phyloP scores from a whole-genome alignment of 208 protist species.

The Herpetomonas muscarum region DNA sequence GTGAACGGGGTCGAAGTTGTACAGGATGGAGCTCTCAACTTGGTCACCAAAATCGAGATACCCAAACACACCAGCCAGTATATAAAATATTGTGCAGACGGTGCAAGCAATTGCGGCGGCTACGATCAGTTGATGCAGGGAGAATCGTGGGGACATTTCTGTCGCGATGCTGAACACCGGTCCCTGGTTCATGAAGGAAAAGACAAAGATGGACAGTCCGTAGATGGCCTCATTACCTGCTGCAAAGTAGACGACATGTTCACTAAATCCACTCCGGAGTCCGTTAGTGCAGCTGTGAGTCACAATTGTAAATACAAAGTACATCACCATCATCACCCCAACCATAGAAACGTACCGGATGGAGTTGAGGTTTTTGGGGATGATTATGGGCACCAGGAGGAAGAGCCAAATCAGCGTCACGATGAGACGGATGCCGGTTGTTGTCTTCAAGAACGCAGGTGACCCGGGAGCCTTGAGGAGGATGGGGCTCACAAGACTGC shows the following conservation, averaged over 20 bases:
- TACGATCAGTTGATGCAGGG: slow-evolving; percentile 14
- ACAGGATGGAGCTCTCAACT: slow-evolving; percentile 20
- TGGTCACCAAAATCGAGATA: slow-evolving; percentile 29
- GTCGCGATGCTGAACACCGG: slow-evolving; percentile 29
- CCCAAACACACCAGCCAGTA: slow-evolving; percentile 22
- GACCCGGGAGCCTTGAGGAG: slow-evolving; percentile 12
- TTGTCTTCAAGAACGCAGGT: slow-evolving; percentile 31
- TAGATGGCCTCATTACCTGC: slow-evolving; percentile 25
- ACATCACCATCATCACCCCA: slow-evolving; percentile 42
- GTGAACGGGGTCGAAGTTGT: slow-evolving; percentile 23
- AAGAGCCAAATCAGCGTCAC: slow-evolving; percentile 31
- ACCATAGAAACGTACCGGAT: slow-evolving; percentile 57
- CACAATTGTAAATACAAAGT: slow-evolving; percentile 50
- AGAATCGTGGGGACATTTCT: slow-evolving; percentile 18
- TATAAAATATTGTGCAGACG: slow-evolving; percentile 21
- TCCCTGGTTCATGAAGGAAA: slow-evolving; percentile 57
- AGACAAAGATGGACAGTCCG: slow-evolving; percentile 49
- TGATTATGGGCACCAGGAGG: slow-evolving; percentile 59
- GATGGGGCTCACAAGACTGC: slow-evolving; percentile 34
- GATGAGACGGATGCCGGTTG: slow-evolving; percentile 34
- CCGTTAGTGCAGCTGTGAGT: slow-evolving; percentile 34
- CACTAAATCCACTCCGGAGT: slow-evolving; percentile 20
- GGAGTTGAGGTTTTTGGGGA: slow-evolving; percentile 65
- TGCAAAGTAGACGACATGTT: slow-evolving; percentile 26
- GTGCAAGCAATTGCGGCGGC: slow-evolving; percentile 12